Evolutionary conservation across 371 early-diverging fungal species (phyloP).

Genomic region (Sporodiniella umbellata): DNA sequence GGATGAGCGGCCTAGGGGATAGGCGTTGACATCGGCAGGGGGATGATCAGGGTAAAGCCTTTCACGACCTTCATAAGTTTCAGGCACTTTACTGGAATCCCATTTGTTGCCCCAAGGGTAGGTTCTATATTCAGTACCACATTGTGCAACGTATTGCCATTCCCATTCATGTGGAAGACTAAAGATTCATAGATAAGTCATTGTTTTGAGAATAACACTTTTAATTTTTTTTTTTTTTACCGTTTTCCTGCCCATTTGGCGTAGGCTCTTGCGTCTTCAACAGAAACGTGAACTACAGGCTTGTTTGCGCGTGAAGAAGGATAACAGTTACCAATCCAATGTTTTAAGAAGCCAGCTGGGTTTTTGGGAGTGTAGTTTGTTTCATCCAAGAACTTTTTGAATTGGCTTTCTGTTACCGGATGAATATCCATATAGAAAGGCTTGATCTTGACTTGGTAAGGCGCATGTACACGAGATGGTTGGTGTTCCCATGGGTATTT

Average conservation of each 20-base stretch:
- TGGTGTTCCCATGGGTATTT: conserved; percentile 30
- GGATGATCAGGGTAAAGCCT: conserved; percentile 29
- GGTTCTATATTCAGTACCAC: conserved; percentile 19
- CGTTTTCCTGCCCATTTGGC: conserved; percentile 33
- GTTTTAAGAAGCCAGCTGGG: conserved; percentile 27
- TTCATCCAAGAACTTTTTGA: conserved; percentile 24
- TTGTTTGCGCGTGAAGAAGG: conserved; percentile 23
- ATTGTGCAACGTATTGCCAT: conserved; percentile 34
- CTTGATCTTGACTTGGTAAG: conserved; percentile 21
- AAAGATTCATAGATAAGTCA: background rate
- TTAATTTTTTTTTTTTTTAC: too few relatives aligned
- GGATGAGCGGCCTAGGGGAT: conserved; percentile 18
- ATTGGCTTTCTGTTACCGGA: conserved; percentile 27
- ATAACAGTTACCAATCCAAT: conserved; percentile 27
- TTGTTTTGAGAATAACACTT: background rate
- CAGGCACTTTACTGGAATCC: conserved; percentile 22
- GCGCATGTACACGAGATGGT: conserved; percentile 13
- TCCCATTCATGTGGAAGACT: conserved; percentile 37
- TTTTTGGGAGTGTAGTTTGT: conserved; percentile 22
- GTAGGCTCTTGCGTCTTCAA: conserved; percentile 34
- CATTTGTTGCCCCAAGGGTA: conserved; percentile 31
- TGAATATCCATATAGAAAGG: conserved; percentile 29
- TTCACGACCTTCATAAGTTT: conserved; percentile 25
- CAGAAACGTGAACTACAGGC: conserved; percentile 28
- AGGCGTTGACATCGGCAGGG: conserved; percentile 28